These are phyloP conservation scores for Inga leiocalycina DNA, from an alignment of 306 rosid genomes.

Conservation along the genomic window DNA sequence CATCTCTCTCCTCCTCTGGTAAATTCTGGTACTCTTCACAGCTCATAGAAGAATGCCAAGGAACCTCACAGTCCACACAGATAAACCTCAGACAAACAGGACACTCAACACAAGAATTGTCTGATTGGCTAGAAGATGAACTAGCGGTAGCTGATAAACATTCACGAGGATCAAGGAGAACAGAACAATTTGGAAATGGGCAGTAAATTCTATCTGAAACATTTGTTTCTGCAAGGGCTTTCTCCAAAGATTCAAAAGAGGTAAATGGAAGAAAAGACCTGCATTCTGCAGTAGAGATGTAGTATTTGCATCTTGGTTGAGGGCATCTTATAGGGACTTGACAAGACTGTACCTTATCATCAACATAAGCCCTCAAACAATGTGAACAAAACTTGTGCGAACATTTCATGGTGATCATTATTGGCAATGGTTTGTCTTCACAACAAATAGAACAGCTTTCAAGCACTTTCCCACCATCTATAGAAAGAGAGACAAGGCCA, in stretches of 20 bases:
- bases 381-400: constrained; percentile 88
- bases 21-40: constrained; percentile 80
- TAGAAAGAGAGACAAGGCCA: constrained; percentile 71
- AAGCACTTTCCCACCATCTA: constrained; percentile 52
- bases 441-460: constrained; percentile 90
- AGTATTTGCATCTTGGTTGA: constrained; percentile 76
- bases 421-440: constrained; percentile 70
- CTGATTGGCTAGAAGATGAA: constrained; percentile 87
- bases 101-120: constrained; percentile 80
- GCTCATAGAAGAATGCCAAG: constrained; percentile 92
- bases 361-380: constrained; percentile 78
- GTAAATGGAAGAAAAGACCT: constrained; percentile 76
- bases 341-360: constrained; percentile 67
- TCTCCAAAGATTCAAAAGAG: constrained; percentile 70
- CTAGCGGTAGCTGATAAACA: constrained; percentile 69
- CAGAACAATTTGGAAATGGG: constrained; percentile 87
- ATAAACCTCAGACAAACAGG: constrained; percentile 85
- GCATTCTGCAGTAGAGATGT: constrained; percentile 66
- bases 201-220: constrained; percentile 75
- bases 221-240: constrained; percentile 63
- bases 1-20: constrained; percentile 81
- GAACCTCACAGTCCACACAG: constrained; percentile 81
- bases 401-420: constrained; percentile 87
- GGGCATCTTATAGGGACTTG: constrained; percentile 90
- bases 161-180: constrained; percentile 70